phyloP scores from a whole-genome alignment of 1,284 basidiomycete genomes.

The Fomitiporia mediterranea region DNA sequence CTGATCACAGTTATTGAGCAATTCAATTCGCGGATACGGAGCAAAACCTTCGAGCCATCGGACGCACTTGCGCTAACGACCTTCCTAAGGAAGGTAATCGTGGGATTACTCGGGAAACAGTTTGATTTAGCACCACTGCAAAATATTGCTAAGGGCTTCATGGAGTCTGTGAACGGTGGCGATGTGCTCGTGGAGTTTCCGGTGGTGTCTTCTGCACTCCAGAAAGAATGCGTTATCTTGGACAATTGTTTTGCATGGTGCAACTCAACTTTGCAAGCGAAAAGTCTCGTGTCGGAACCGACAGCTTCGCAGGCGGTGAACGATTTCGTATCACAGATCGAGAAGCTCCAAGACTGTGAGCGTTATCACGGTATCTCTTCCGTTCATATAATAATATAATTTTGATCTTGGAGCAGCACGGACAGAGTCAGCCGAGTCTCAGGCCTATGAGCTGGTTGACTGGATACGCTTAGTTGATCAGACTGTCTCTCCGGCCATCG shows the following conservation, averaged over 20 bases:
- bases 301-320: slow-evolving; percentile 26
- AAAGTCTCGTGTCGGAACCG: not conserved
- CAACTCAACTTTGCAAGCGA: not conserved
- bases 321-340: slow-evolving; percentile 40
- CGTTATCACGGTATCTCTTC: slow-evolving; percentile 10
- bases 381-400: slow-evolving; percentile 2
- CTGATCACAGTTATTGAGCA: slow-evolving; percentile 78
- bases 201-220: slow-evolving; percentile 40
- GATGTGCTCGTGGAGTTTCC: slow-evolving; percentile 33
- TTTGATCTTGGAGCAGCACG: slow-evolving; percentile 30
- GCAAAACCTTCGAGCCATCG: slow-evolving; percentile 48
- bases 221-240: slow-evolving; percentile 41
- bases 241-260: slow-evolving; percentile 30
- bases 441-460: slow-evolving; percentile 54
- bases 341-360: slow-evolving; percentile 39
- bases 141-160: slow-evolving; percentile 37
- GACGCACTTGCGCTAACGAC: slow-evolving; percentile 58
- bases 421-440: slow-evolving; percentile 29
- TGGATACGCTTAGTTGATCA: slow-evolving; percentile 47
- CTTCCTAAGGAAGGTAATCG: slow-evolving; percentile 58
- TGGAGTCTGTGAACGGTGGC: slow-evolving; percentile 27
- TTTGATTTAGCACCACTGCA: slow-evolving; percentile 36
- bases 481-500: slow-evolving; percentile 32
- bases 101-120: slow-evolving; percentile 54
- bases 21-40: slow-evolving; percentile 54